Percentiles rank a stretch among this genome's conserved stretches.
Evolutionary conservation across 78 protist genomes (phyloP).

Genomic region (Polysphondylium violaceum): DNA sequence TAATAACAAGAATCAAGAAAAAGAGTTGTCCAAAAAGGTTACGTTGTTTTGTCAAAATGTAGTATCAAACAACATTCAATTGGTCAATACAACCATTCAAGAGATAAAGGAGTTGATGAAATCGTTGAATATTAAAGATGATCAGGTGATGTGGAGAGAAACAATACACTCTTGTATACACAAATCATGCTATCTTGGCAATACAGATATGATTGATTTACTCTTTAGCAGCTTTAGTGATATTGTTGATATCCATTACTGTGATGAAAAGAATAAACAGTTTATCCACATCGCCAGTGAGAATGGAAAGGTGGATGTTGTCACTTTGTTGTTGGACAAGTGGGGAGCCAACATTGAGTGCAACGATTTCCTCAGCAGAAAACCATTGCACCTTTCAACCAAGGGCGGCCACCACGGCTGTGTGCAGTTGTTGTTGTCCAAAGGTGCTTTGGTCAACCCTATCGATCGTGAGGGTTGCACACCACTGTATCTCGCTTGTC

Average conservation of each 20-base stretch:
- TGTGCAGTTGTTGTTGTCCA: constrained; percentile 11
- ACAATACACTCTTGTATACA: constrained; percentile 52
- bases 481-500: constrained; percentile 53
- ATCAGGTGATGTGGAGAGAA: constrained; percentile 36
- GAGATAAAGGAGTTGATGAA: constrained; percentile 37
- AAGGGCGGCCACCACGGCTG: constrained; percentile 16
- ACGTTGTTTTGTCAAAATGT: constrained; percentile 17
- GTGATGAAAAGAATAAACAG: constrained; percentile 69
- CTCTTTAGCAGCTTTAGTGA: constrained; percentile 11
- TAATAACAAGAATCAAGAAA: constrained; percentile 19
- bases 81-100: neutral
- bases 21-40: constrained; percentile 49
- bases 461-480: constrained; percentile 73
- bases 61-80: constrained; percentile 5
- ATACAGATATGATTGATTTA: constrained; percentile 20
- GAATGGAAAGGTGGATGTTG: constrained; percentile 10
- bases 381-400: constrained; percentile 65
- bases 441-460: constrained; percentile 13
- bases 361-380: constrained; percentile 33
- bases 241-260: constrained; percentile 8
- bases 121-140: constrained; percentile 14
- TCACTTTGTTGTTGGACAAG: constrained; percentile 21
- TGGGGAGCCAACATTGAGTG: constrained; percentile 68
- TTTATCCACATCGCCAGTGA: constrained; percentile 56
- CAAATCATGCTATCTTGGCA: constrained; percentile 52